Evolutionary conservation across 2,329 filamentous ascomycete species (phyloP).

Genomic region (Zymoseptoria ardabiliae): DNA sequence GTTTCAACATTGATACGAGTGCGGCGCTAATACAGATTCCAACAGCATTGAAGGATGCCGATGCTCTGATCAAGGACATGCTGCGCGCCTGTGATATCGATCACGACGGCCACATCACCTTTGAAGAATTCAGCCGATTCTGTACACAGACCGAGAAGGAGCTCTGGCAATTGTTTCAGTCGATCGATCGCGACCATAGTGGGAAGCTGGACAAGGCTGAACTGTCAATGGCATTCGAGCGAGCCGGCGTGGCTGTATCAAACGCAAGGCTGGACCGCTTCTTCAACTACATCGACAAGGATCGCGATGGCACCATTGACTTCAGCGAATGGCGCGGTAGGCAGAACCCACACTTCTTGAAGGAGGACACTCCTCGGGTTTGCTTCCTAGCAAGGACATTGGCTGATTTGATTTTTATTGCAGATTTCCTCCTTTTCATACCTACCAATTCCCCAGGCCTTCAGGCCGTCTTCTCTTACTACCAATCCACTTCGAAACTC

Average conservation of each 20-base stretch:
- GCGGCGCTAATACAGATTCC: constrained; percentile 2
- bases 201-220: constrained; percentile 83
- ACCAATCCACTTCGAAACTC: constrained; percentile 79
- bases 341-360: constrained; percentile 6
- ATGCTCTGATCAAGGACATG: constrained; percentile 73
- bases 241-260: constrained; percentile 71
- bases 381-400: not conserved
- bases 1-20: not conserved
- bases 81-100: constrained; percentile 78
- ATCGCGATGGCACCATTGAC: constrained; percentile 77
- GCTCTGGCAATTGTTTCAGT: constrained; percentile 71
- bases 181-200: constrained; percentile 78
- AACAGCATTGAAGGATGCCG: constrained; percentile 79
- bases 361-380: too few species aligned
- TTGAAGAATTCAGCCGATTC: constrained; percentile 83
- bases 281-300: constrained; percentile 81
- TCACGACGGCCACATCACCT: constrained; percentile 83
- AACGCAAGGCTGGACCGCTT: constrained; percentile 72
- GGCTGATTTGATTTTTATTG: not conserved
- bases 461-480: constrained; percentile 80
- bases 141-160: constrained; percentile 82
- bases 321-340: constrained; percentile 93
- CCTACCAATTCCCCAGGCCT: constrained; percentile 63
- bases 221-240: constrained; percentile 68
- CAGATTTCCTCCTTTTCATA: constrained; percentile 91